Base-by-base conservation (phyloP, 1,139 yeast genomes). In the Hansenula sp. region DNA sequence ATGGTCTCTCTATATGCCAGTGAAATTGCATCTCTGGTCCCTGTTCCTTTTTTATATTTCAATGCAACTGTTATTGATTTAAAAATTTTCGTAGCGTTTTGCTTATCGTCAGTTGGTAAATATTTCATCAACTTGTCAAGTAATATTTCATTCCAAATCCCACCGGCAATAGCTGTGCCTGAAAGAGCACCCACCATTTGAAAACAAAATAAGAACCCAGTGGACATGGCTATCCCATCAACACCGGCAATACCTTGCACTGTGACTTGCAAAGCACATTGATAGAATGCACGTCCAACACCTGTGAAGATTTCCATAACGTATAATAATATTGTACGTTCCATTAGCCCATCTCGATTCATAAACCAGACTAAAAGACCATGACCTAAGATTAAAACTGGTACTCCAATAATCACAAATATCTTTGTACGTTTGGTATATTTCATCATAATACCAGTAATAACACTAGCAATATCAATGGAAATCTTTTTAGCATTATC, bases 181-280 rank as follows among this genome's bases (percentile, higher is more conserved):
- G 75, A 54, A n/a, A 74, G 71, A 33, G 70, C 58, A 33, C 78
- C 79, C n/a, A n/a, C n/a, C n/a, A n/a, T n/a, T n/a, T n/a, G n/a
- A n/a, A n/a, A 45, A 75, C 63, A 36, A 63, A 61, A 50, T 67
- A 72, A 68, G 38, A 74, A 58, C 5, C 77, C 67, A 39, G 76
- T 74, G 24, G 71, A 62, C 43, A 70, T 64, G n/a, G 75, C 73
- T 62, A 74, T 58, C 52, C 72, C 72, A 44, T 66, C 71, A 55
- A 72, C 78, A 29, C 68, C 67, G 11, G 65, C 67, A 35, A 65
- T 58, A 8, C 68, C 70, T 45, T 66, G 69, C 5, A 63, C 54
- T 17, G 64, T 62, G n/a, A 61, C 60, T 41, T 54, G 58, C n/a
- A 65, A 48, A 18, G 64, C 59, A 41, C 62, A 51, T 19, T 53